Conservation (phyloP, 495 filamentous ascomycete genomes). For the Alectoria sarmentosa region DNA sequence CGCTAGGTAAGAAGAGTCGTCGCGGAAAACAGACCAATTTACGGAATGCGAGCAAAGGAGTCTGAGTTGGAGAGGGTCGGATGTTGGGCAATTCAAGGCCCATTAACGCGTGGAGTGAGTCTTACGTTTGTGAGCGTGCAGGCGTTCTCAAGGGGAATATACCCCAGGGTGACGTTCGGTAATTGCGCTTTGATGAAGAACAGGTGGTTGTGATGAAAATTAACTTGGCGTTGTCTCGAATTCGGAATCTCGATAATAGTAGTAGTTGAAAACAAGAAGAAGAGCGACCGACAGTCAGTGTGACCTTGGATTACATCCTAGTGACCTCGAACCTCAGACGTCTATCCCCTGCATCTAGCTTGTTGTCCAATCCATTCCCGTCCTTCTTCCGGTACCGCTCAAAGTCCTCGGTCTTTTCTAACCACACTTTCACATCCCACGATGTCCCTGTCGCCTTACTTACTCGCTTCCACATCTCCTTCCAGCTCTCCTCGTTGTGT, state of each 20-base stretch:
- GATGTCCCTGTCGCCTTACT: conserved; percentile 31
- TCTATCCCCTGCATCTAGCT: conserved; percentile 1
- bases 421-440: conserved; percentile 29
- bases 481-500: conserved; percentile 34
- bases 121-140: background rate
- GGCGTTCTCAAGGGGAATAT: no score
- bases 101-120: background rate
- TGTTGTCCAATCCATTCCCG: background rate
- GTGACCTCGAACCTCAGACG: conserved; percentile 3
- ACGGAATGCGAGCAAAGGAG: background rate
- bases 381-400: background rate
- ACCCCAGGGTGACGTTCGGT: background rate
- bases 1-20: background rate
- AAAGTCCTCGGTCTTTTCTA: background rate
- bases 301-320: conserved; percentile 1
- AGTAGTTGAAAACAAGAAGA: background rate
- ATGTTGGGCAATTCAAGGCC: background rate
- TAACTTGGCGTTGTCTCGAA: background rate
- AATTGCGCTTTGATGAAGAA: background rate
- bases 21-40: background rate
- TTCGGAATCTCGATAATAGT: background rate
- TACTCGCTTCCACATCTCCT: conserved; percentile 37
- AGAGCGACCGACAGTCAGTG: background rate
- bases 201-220: background rate
- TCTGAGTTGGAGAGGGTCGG: background rate